phyloP scores from a whole-genome alignment of 208 protist genomes.

The Crithidia mellificae region DNA sequence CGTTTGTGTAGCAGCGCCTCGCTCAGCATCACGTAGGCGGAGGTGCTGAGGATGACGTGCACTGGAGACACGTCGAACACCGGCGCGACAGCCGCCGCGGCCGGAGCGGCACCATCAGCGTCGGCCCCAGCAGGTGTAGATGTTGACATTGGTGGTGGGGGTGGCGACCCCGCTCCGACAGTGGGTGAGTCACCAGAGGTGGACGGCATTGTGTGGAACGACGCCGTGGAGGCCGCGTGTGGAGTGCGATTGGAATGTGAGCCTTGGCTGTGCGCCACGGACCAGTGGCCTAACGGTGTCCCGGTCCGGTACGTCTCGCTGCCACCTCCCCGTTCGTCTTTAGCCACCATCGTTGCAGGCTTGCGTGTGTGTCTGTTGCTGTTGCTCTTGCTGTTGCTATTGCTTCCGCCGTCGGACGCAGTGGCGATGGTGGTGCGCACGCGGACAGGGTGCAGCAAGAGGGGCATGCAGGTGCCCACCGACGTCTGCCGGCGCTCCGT shows the following conservation, averaged over 20 bases:
- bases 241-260: constrained; percentile 6
- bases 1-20: constrained; percentile 14
- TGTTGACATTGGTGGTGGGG: not conserved
- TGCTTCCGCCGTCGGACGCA: not conserved
- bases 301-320: not conserved
- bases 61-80: constrained; percentile 32
- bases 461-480: constrained; percentile 26
- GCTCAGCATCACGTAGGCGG: constrained; percentile 25
- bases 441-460: constrained; percentile 26
- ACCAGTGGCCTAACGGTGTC: not conserved
- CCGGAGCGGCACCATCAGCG: too few species aligned
- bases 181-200: constrained; percentile 6
- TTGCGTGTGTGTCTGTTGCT: not conserved
- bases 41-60: constrained; percentile 30
- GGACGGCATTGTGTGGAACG: constrained; percentile 29
- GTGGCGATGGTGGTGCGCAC: constrained; percentile 19
- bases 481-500: not conserved
- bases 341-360: not conserved
- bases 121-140: not conserved
- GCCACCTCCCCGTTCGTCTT: not conserved
- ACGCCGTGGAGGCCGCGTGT: constrained; percentile 20
- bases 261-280: not conserved
- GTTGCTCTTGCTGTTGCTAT: not conserved
- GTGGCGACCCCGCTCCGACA: not conserved
- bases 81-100: not conserved